phyloP scores from a whole-genome alignment of 495 filamentous ascomycete species.

The Darksidea phi region DNA sequence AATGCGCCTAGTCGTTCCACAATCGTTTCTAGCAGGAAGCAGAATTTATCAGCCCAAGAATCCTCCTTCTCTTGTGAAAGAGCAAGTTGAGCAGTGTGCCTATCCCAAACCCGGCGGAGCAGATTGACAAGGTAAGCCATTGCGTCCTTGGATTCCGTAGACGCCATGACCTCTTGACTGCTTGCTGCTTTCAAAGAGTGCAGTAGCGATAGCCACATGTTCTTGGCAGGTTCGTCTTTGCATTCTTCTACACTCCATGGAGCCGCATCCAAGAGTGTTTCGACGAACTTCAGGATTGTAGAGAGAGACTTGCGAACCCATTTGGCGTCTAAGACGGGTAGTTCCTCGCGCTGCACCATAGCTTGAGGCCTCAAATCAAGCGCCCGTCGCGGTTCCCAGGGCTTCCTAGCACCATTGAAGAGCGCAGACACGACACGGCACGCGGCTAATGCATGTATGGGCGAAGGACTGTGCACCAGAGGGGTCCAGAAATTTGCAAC shows the following conservation, averaged over 20 bases:
- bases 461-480: conserved; percentile 39
- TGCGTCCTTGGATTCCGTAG: conserved; percentile 74
- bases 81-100: conserved; percentile 11
- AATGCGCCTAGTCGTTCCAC: conserved; percentile 66
- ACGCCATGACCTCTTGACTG: conserved; percentile 86
- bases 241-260: conserved; percentile 50
- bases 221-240: conserved; percentile 50
- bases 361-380: conserved; percentile 57
- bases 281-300: conserved; percentile 62
- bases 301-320: conserved; percentile 76
- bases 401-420: conserved; percentile 62
- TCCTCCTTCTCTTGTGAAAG: conserved; percentile 20
- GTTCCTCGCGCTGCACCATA: conserved; percentile 61
- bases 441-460: conserved; percentile 41
- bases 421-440: conserved; percentile 66
- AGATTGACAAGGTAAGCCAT: conserved; percentile 67
- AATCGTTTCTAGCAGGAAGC: conserved; percentile 59
- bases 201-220: conserved; percentile 69
- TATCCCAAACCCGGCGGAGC: conserved; percentile 66
- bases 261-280: conserved; percentile 58
- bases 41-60: conserved; percentile 60
- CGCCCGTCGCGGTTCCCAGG: conserved; percentile 73
- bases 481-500: conserved; percentile 57
- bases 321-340: conserved; percentile 75
- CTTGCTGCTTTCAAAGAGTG: conserved; percentile 72